These are phyloP conservation scores for Sugiyamaella americana DNA, from an alignment of 805 yeast species.

Conservation along the genomic window DNA sequence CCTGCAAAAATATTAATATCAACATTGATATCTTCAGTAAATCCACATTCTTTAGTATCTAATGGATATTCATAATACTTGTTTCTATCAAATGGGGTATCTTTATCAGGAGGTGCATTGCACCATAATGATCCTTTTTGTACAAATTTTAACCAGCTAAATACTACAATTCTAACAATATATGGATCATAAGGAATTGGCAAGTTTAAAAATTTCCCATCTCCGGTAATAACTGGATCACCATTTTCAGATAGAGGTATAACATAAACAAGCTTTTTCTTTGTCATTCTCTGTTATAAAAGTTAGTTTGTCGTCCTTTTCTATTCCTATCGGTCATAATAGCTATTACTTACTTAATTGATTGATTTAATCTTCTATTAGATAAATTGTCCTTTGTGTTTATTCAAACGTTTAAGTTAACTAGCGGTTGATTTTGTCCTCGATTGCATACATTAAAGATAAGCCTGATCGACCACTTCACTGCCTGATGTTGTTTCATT, in stretches of 20 bases:
- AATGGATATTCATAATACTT: slow-evolving; percentile 47
- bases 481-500: too few species aligned
- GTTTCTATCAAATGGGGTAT: slow-evolving; percentile 48
- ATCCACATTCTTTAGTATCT: slow-evolving; percentile 20
- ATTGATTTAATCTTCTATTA: too few species aligned
- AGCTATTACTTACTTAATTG: too few species aligned
- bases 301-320: too few species aligned
- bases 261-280: slow-evolving; percentile 12
- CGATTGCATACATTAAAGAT: too few species aligned
- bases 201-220: slow-evolving; percentile 34
- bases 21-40: slow-evolving; percentile 57
- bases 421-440: too few species aligned
- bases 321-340: too few species aligned
- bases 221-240: slow-evolving; percentile 27
- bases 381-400: too few species aligned
- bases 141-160: slow-evolving; percentile 69
- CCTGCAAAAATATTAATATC: slow-evolving; percentile 60
- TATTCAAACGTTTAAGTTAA: too few species aligned
- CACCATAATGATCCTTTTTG: slow-evolving; percentile 68
- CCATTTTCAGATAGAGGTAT: slow-evolving; percentile 26
- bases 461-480: too few species aligned
- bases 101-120: slow-evolving; percentile 53
- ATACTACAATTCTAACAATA: slow-evolving; percentile 52
- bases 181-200: slow-evolving; percentile 37
- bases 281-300: too few species aligned